Conservation (phyloP, 306 rosid genomes). For the Vigna mungo region DNA sequence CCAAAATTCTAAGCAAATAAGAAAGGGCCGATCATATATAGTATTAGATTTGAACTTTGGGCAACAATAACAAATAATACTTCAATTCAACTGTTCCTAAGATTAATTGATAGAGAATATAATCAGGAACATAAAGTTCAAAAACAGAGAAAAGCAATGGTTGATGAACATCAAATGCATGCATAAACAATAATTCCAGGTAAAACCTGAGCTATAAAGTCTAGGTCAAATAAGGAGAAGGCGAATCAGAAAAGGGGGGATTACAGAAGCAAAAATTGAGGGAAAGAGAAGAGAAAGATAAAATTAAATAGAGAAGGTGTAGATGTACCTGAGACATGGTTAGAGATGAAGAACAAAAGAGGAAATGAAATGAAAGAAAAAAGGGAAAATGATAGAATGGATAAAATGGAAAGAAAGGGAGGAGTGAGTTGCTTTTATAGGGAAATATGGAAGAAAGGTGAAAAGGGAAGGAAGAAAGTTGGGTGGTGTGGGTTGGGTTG, state of each 20-base stretch:
- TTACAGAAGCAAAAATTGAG: background rate
- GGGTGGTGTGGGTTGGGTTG: background rate
- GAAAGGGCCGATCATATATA: background rate
- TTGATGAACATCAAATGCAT: background rate
- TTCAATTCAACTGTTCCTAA: slow-evolving; percentile 1
- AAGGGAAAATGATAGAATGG: background rate
- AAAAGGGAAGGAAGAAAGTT: background rate
- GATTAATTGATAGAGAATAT: background rate
- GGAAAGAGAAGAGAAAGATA: background rate
- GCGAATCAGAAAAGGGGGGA: background rate
- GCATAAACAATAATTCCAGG: background rate
- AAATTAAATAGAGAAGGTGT: background rate
- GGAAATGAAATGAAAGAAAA: background rate
- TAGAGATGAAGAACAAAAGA: background rate
- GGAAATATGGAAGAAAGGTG: background rate
- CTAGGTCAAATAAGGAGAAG: background rate
- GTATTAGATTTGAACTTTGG: background rate
- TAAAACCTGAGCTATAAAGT: background rate
- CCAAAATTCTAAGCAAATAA: background rate
- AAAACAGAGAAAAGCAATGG: background rate
- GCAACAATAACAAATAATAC: background rate
- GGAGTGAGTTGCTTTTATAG: background rate
- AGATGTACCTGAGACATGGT: slow-evolving; percentile 49
- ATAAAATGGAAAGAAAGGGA: background rate
- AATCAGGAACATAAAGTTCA: background rate